Evolutionary conservation across 2,329 filamentous ascomycete genomes (phyloP).

Genomic region (Aschersonia sp.): DNA sequence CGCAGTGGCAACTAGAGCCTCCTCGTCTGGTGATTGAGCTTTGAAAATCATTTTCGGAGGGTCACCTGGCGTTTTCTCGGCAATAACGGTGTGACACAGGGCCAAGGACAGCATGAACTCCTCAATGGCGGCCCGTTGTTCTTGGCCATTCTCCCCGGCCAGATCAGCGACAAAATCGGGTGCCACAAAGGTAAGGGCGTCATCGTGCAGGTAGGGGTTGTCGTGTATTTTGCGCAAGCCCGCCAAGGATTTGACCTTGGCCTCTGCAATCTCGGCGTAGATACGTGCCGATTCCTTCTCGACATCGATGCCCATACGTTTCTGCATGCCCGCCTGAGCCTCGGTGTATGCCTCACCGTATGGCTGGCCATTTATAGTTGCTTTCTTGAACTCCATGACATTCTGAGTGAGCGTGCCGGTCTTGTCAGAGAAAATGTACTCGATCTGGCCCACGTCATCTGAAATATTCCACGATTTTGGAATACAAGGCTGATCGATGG

Average conservation of each 20-base stretch:
- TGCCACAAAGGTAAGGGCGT: slow-evolving; percentile 82
- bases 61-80: slow-evolving; percentile 80
- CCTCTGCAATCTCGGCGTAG: slow-evolving; percentile 63
- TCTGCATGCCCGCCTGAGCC: slow-evolving; percentile 91
- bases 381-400: slow-evolving; percentile 99
- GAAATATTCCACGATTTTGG: slow-evolving; percentile 99
- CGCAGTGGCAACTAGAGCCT: slow-evolving; percentile 84
- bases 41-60: slow-evolving; percentile 88
- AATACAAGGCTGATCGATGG: slow-evolving; percentile 84
- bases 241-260: slow-evolving; percentile 58
- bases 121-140: slow-evolving; percentile 66
- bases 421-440: slow-evolving; percentile 99
- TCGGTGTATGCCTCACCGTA: slow-evolving; percentile 98
- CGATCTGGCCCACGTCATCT: slow-evolving; percentile 93
- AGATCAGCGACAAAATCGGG: slow-evolving; percentile 81
- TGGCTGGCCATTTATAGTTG: slow-evolving; percentile 85
- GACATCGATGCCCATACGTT: slow-evolving; percentile 74
- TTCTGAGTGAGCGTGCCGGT: slow-evolving; percentile 94
- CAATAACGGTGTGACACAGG: slow-evolving; percentile 93
- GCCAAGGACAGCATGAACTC: slow-evolving; percentile 91
- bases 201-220: slow-evolving; percentile 83
- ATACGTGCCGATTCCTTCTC: slow-evolving; percentile 65
- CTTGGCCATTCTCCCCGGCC: slow-evolving; percentile 57
- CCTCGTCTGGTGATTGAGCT: slow-evolving; percentile 93
- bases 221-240: slow-evolving; percentile 64